phyloP scores from a whole-genome alignment of 176 grass and related monocot genomes.

The Zea luxurians region DNA sequence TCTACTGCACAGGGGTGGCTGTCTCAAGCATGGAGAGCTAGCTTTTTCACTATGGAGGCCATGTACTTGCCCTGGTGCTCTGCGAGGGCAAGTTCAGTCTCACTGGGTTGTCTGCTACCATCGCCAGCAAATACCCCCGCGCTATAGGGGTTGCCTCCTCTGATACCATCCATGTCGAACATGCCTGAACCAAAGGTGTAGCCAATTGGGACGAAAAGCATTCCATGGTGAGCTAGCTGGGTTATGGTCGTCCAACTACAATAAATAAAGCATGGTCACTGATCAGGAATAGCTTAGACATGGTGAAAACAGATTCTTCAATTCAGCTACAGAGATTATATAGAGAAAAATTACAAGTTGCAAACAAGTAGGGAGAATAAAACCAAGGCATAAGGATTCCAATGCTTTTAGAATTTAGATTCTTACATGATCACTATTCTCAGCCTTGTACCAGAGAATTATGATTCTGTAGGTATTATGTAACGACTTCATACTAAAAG shows the following conservation, averaged over 20 bases:
- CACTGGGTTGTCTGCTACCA: slow-evolving; percentile 66
- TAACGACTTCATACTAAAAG: background rate
- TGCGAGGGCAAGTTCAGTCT: slow-evolving; percentile 63
- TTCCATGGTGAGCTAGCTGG: slow-evolving; percentile 81
- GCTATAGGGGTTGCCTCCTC: slow-evolving; percentile 79
- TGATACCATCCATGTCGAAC: slow-evolving; percentile 81
- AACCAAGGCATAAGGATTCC: background rate
- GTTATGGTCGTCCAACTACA: slow-evolving; percentile 84
- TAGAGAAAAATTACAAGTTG: background rate
- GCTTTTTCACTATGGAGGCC: slow-evolving; percentile 73
- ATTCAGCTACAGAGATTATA: slow-evolving; percentile 1
- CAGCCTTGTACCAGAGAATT: background rate
- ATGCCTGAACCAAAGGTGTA: slow-evolving; percentile 80
- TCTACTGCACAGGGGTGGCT: slow-evolving; percentile 36
- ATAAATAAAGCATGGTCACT: slow-evolving; percentile 29
- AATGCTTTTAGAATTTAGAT: background rate
- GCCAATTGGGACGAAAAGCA: slow-evolving; percentile 83
- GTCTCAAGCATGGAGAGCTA: slow-evolving; percentile 40
- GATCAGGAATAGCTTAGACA: slow-evolving; percentile 4
- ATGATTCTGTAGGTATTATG: background rate
- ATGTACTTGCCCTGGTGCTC: slow-evolving; percentile 96
- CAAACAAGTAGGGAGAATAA: background rate
- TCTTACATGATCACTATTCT: background rate
- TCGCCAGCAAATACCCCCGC: slow-evolving; percentile 83
- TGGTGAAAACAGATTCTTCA: slow-evolving; percentile 1